These are phyloP conservation scores for Paraphoma sp. DNA, from an alignment of 2,329 filamentous ascomycete species.

Conservation along the genomic window DNA sequence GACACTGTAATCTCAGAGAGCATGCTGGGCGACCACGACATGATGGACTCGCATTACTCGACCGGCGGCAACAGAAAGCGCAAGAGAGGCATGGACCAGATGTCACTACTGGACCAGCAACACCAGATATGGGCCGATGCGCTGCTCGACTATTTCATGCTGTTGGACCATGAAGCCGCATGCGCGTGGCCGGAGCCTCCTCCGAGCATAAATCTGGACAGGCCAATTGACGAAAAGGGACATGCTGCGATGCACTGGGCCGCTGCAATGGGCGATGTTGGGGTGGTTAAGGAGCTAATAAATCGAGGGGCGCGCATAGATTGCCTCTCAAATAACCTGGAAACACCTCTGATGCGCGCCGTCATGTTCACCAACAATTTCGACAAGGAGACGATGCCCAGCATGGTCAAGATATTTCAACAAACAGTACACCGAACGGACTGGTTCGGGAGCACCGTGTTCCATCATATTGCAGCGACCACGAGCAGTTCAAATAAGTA, in stretches of 20 bases:
- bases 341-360: constrained; percentile 92
- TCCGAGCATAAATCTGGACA: constrained; percentile 84
- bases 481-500: constrained; percentile 87
- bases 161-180: constrained; percentile 78
- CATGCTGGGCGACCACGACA: constrained; percentile 83
- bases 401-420: constrained; percentile 81
- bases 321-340: constrained; percentile 67
- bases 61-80: constrained; percentile 67
- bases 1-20: constrained; percentile 83
- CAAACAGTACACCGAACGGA: constrained; percentile 82
- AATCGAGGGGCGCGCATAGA: constrained; percentile 77
- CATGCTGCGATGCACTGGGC: constrained; percentile 98
- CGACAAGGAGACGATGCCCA: constrained; percentile 89
- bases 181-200: constrained; percentile 78
- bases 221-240: constrained; percentile 89
- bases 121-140: constrained; percentile 93
- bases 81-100: constrained; percentile 74
- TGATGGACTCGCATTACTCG: constrained; percentile 71
- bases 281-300: constrained; percentile 87
- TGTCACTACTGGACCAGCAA: constrained; percentile 74
- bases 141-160: constrained; percentile 93
- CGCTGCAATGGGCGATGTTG: constrained; percentile 93
- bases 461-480: constrained; percentile 92
- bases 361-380: constrained; percentile 97
- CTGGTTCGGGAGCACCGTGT: constrained; percentile 82